Percentiles rank a stretch among this genome's conserved stretches.
These are phyloP conservation scores for Ophiocytium majus DNA, from an alignment of 352 stramenopile genomes.

Conservation along the genomic window DNA sequence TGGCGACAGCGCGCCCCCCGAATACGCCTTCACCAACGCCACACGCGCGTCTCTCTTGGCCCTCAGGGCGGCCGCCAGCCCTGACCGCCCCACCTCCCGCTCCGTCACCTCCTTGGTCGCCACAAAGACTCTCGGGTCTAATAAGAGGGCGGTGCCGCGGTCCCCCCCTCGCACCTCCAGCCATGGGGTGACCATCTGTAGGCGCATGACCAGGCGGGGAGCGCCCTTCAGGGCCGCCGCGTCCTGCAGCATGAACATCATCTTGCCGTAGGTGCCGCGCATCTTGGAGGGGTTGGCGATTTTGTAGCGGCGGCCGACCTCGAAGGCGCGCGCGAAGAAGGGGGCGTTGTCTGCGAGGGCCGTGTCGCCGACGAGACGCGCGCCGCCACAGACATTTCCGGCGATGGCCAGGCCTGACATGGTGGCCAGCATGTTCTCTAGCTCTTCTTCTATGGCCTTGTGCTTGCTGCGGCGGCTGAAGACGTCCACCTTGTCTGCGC, in stretches of 20 bases:
- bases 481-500: constrained; percentile 34
- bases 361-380: constrained; percentile 14
- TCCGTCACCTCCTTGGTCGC: constrained; percentile 62
- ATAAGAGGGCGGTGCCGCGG: constrained; percentile 67
- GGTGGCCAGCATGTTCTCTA: constrained; percentile 68
- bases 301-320: constrained; percentile 86
- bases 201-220: constrained; percentile 65
- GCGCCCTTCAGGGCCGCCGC: constrained; percentile 69
- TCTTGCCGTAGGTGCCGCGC: constrained; percentile 86
- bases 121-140: constrained; percentile 66
- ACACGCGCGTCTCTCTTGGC: constrained; percentile 45
- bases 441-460: constrained; percentile 70
- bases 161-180: constrained; percentile 62
- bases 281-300: constrained; percentile 85
- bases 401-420: constrained; percentile 59
- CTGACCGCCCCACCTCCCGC: constrained; percentile 20
- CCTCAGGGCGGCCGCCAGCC: background rate
- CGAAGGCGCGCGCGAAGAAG: constrained; percentile 52
- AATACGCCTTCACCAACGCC: constrained; percentile 57
- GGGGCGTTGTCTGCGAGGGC: constrained; percentile 42
- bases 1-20: constrained; percentile 54
- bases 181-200: constrained; percentile 70
- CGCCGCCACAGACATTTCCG: constrained; percentile 30
- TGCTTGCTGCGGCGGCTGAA: constrained; percentile 36
- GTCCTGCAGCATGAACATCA: constrained; percentile 89